Evolutionary conservation across 2,329 filamentous ascomycete species (phyloP), one percentile per base, ranked within the genome.

Genomic region (Beauveria scarabaeidicola): DNA sequence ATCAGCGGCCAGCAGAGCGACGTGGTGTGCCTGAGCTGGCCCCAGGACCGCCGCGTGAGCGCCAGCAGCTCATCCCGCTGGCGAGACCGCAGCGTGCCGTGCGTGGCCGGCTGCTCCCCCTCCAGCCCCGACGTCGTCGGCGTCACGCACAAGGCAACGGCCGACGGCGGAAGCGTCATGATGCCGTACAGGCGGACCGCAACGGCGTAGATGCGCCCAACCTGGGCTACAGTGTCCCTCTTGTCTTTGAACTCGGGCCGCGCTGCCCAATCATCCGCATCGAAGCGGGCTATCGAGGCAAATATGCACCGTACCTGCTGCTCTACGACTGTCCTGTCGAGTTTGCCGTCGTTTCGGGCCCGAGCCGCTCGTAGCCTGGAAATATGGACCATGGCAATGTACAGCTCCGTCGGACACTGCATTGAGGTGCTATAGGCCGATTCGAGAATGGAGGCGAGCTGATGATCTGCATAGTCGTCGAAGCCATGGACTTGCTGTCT

Each of bases 1-100:
- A 57, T 36, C 8, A 57, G 54, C 29, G 54, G 54, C 54, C 54
- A 57, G 43, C 43, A 48, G 29, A 57, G 43, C 19, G 54, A 38
- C 5, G 44, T 50, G 9, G 29, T 57, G 43, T 32, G 43, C 32
- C 17, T 57, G 19, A 48, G 44, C 8, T 7, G 15, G 44, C 17
- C 41, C 52, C 52, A 46, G n/a, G 41, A 55, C 52, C 38, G 52
- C 41, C 52, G 52, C 27, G 15, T 17, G 1, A 55, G 52, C n/a
- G 52, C 27, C 29, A 55, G 25, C 27, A 55, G 41, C 41, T 46
- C 52, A 13, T 25, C 19, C 7, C 41, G n/a, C 41, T 55, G 52
- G 27, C 19, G 36, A 13, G 25, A 1, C 5, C 52, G 40, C 7
- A 38, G 19, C 4, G 41, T 19, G n/a, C 46, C 27, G 41, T 46